Percentiles rank a stretch among this genome's conserved stretches.
Conservation (phyloP, 805 yeast species). For the Metschnikowia borealis region DNA sequence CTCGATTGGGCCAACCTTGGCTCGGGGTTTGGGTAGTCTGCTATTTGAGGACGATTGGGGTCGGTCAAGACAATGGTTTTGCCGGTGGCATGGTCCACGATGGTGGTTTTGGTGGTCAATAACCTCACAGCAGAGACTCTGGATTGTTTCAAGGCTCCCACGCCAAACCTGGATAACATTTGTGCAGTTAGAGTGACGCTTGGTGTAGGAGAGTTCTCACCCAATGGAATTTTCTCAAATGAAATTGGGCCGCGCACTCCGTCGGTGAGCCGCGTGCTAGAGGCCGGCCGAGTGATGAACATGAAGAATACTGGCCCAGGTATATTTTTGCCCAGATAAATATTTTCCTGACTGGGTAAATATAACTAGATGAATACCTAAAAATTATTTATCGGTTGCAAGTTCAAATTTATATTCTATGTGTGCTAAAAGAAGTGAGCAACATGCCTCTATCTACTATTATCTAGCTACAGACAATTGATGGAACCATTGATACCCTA, state of each 20-base stretch:
- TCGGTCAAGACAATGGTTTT: constrained; percentile 37
- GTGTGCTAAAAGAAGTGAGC: too few relatives aligned
- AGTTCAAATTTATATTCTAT: too few relatives aligned
- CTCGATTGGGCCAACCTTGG: constrained; percentile 58
- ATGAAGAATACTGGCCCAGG: not conserved
- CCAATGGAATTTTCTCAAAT: constrained; percentile 14
- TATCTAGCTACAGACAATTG: too few relatives aligned
- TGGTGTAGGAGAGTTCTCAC: constrained; percentile 8
- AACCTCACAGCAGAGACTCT: constrained; percentile 10
- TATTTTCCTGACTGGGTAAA: too few relatives aligned
- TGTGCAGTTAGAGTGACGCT: constrained; percentile 1
- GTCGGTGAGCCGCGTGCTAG: not conserved
- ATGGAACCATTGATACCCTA: too few relatives aligned
- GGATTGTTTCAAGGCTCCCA: constrained; percentile 7
- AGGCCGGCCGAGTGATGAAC: not conserved
- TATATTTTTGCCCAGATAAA: too few relatives aligned
- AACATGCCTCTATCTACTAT: too few relatives aligned
- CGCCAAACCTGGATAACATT: constrained; percentile 31
- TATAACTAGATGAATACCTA: too few relatives aligned
- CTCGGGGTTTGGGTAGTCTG: constrained; percentile 63
- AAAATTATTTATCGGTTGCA: too few relatives aligned
- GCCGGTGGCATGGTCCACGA: constrained; percentile 40
- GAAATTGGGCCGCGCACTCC: constrained; percentile 14
- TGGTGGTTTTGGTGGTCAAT: constrained; percentile 34
- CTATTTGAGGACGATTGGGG: constrained; percentile 40